Evolutionary conservation across 768 basidiomycete genomes (phyloP), one percentile per base, ranked within the genome.

Genomic region (Tulasnella sp.): DNA sequence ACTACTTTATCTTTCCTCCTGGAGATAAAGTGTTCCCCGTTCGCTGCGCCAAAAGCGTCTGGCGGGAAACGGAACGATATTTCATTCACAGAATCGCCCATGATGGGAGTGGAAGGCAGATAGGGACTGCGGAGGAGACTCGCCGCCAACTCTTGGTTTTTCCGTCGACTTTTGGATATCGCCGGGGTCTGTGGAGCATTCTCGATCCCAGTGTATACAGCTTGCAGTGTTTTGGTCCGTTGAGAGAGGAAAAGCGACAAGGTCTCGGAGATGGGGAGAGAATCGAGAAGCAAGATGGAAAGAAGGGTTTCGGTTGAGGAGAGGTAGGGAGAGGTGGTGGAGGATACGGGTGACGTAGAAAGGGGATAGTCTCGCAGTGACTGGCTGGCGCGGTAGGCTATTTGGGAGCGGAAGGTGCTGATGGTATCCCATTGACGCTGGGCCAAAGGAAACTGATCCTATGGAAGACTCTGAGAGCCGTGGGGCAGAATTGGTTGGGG

Each of bases 361-460:
- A 75, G 69, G 7, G 72, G 71, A 38, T 73, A 69, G 63, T 85
- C 80, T 49, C 89, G 80, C 17, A 96, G 73, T n/a, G 82, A 85
- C 48, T 87, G 69, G 0, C 84, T 90, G n/a, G 92, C 87, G 66
- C 83, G 84, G 64, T 92, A 87, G 21, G 87, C 80, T 62, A 97
- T 93, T 66, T 94, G 92, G 0, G 84, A 75, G 45, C 91, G 83
- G 67, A 94, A 91, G 63, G 87, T 88, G 3, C 83, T 80, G 7
- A 97, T 81, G 0, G 81, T 77, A 59, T 94, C 93, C 93, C 92
- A 97, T 70, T 97, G 93, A 34, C 90, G 83, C 64, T 91, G 86
- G 2, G 91, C 80, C 3, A 97, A 74, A 25, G 92, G 90, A 63
- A 93, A 85, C 70, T 92, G 88, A 49, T 81, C 80, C 91, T 92